Conservation (phyloP, 1,139 yeast genomes). For the Torulaspora pretoriensis region DNA sequence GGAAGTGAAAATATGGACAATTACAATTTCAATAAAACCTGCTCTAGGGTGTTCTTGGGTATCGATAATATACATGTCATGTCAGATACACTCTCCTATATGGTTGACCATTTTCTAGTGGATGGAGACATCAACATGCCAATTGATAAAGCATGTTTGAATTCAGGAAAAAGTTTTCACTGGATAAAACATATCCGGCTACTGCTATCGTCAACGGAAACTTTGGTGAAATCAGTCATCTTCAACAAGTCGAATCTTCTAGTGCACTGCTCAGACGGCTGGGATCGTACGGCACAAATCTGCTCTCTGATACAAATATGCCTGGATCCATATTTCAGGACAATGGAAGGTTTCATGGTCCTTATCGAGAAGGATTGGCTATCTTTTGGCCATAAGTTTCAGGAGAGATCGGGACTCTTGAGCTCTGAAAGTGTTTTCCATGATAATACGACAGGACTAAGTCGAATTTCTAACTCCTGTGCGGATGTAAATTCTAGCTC, state of each 20-base stretch:
- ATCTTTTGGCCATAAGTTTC: constrained; percentile 87
- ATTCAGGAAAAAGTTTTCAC: constrained; percentile 48
- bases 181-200: constrained; percentile 77
- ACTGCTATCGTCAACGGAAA: constrained; percentile 70
- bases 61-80: constrained; percentile 94
- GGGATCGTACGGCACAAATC: constrained; percentile 95
- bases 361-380: constrained; percentile 93
- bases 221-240: constrained; percentile 73
- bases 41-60: constrained; percentile 73
- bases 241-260: constrained; percentile 77
- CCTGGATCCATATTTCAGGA: constrained; percentile 84
- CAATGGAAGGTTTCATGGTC: constrained; percentile 79
- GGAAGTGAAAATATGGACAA: constrained; percentile 93
- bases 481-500: constrained; percentile 11
- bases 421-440: constrained; percentile 43
- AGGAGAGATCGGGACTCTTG: constrained; percentile 74
- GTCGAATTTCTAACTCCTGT: constrained; percentile 28
- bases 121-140: constrained; percentile 54
- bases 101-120: constrained; percentile 60
- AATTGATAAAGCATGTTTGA: constrained; percentile 44
- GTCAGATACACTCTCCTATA: constrained; percentile 72
- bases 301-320: constrained; percentile 81
- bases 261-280: constrained; percentile 95
- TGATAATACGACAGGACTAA: constrained; percentile 29
- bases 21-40: constrained; percentile 46